phyloP scores from a whole-genome alignment of 371 early-diverging fungal species.

The Amoeboaphelidium protococcarum region DNA sequence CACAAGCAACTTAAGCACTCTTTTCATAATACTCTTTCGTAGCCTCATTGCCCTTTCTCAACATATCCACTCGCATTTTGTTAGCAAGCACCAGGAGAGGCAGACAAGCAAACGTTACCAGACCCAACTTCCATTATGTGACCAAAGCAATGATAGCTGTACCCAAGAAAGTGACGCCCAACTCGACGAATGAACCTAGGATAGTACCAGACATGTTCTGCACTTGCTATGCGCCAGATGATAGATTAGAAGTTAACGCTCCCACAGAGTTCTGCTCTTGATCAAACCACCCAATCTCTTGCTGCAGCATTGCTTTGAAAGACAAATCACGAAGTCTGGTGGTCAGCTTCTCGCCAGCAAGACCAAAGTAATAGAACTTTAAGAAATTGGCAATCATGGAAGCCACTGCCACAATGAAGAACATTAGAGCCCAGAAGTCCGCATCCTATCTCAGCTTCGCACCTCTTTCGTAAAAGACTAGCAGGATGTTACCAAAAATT shows the following conservation, averaged over 20 bases:
- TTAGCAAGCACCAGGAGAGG: slow-evolving; percentile 21
- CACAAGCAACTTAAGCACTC: slow-evolving; percentile 43
- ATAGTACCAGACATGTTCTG: slow-evolving; percentile 16
- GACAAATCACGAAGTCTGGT: slow-evolving; percentile 21
- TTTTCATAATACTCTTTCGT: slow-evolving; percentile 32
- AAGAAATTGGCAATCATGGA: slow-evolving; percentile 21
- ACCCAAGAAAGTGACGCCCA: slow-evolving; percentile 12
- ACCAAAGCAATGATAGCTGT: slow-evolving; percentile 12
- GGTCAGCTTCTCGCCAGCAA: slow-evolving; percentile 22
- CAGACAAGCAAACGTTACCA: slow-evolving; percentile 23
- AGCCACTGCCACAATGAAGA: slow-evolving; percentile 28
- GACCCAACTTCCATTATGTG: slow-evolving; percentile 24
- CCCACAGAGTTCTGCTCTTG: slow-evolving; percentile 50
- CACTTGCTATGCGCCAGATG: slow-evolving; percentile 51
- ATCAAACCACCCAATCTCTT: slow-evolving; percentile 72
- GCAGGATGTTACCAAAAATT: slow-evolving; percentile 22
- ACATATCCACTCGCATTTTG: slow-evolving; percentile 10
- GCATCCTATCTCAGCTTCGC: slow-evolving; percentile 13
- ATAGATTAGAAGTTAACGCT: slow-evolving; percentile 46
- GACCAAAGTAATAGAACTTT: slow-evolving; percentile 11
- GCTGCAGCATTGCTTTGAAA: slow-evolving; percentile 31
- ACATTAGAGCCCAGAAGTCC: slow-evolving; percentile 45
- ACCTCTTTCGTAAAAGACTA: slow-evolving; percentile 10
- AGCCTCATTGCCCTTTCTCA: slow-evolving; percentile 25
- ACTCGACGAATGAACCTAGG: slow-evolving; percentile 27